Evolutionary conservation across 2,329 filamentous ascomycete species (phyloP), one percentile per base, ranked within the genome.

Genomic region (Phaeosphaeria sp.): DNA sequence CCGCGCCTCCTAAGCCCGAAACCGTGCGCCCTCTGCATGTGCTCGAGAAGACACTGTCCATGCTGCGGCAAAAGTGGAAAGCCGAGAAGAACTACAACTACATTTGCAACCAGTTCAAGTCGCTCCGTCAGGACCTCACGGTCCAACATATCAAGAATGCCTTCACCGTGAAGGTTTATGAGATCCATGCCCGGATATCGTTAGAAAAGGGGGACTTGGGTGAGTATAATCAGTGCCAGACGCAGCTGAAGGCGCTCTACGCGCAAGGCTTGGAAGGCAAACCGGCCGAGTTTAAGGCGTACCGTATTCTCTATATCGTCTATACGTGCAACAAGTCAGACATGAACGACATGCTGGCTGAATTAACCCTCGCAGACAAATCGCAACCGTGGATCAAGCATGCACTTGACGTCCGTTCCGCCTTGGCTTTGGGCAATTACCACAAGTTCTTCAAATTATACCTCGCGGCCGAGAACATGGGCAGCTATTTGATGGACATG

Each of bases 151-250:
- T 99, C 81, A 93, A 92, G 81, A 97, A 93, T 79, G 91, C 96
- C 52, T 98, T 99, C 76, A 98, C 95, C 24, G 93, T 98, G 64
- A 90, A 87, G 62, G 95, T 97, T 48, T 99, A 99, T 80, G 95
- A 99, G 81, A 96, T 94, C 61, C 95, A 99, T 81, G 95, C 94
- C 64, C 90, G 95, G 60, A 98, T 99, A 80, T 95, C 95, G 67
- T 84, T 99, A 79, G 94, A 99, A 81, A 97, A 96, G 86, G 93
- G 91, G 81, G 95, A 99, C 84, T 87, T 98, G 83, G 94, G 95
- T 99, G 95, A 99, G 95, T 99, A 99, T 95, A 99, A 99, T 84
- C 95, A 99, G 86, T 99, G 95, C 81, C 95, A 99, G 84, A 98
- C 95, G 73, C 95, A 99, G 82, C 85, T 99, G 76, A 92, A 92